Base-by-base conservation (phyloP, 768 basidiomycete species). In the Cystofilobasidium ferigula region DNA sequence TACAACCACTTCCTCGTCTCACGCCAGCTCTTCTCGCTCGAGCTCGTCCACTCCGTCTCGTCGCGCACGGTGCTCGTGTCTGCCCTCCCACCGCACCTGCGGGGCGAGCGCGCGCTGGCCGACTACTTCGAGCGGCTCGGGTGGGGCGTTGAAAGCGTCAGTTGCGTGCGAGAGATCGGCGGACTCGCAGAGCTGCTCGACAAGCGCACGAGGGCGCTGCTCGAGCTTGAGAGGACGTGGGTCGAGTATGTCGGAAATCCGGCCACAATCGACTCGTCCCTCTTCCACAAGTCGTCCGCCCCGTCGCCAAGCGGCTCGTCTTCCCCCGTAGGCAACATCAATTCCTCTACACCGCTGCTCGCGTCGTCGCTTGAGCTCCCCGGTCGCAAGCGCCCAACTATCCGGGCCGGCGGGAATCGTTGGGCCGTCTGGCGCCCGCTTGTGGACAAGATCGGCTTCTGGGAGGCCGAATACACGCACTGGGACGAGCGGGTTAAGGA, bases 181-280 rank as follows among this genome's bases (percentile, higher is more conserved):
- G 80, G 81, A 14, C 74, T 95, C 63, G 85, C 86, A 63, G 73
- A 77, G 8, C 79, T 95, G 22, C 76, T 99, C 64, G 88, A 92
- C 70, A 80, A 80, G 69, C 79, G 94, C 53, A 97, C 94, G 7
- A 75, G 79, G n/a, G 88, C 89, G 0, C 77, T 99, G 13, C 74
- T 90, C 42, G 81, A 81, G 61, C 77, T 99, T 48, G 95, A 99
- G 75, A 74, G 75, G 3, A 88, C 87, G 9, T 98, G 94, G 94
- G 84, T 85, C 22, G 81, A 82, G 56, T 98, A 91, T 73, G 87
- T 98, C 10, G 94, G 94, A 1, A 98, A 98, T 73, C 94, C 94
- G 0, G 91, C 89, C 69, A 82, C 83, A 0, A 83, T 91, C 56
- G 86, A 86, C 71, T 84, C 84, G 34, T 89, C 91, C 71, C 34